These are phyloP conservation scores for Candida glaebosa DNA, from an alignment of 805 yeast species.

Conservation along the genomic window DNA sequence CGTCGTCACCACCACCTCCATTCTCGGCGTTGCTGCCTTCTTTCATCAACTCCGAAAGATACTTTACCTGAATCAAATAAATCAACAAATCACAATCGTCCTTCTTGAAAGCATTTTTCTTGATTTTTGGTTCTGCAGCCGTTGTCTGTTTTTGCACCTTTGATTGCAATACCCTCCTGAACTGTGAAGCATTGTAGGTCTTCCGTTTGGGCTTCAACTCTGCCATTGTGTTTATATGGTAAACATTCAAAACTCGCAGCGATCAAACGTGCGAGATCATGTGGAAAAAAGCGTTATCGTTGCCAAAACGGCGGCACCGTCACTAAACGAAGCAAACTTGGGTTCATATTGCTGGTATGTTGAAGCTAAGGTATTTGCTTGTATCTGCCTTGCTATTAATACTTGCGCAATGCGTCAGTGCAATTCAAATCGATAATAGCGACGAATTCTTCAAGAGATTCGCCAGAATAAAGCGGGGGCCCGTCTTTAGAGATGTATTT, in stretches of 20 bases:
- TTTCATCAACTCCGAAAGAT: conserved; percentile 36
- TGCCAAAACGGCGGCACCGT: neutral
- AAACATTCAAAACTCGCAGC: neutral
- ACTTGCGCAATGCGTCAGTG: neutral
- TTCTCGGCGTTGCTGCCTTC: conserved; percentile 37
- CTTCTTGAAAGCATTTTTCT: conserved; percentile 21
- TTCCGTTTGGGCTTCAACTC: conserved; percentile 8
- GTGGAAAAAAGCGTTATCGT: no score
- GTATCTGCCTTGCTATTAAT: neutral
- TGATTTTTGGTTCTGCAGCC: conserved; percentile 13
- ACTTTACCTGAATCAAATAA: conserved; percentile 46
- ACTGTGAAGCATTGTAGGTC: conserved; percentile 15
- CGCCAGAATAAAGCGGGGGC: conserved; percentile 19
- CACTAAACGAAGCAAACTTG: neutral
- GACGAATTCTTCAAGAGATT: conserved; percentile 13
- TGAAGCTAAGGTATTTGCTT: neutral
- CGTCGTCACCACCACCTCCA: conserved; percentile 32
- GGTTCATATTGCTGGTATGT: neutral
- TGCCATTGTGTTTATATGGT: neutral
- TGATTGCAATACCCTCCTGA: conserved; percentile 8
- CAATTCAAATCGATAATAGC: conserved; percentile 6
- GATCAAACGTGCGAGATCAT: neutral
- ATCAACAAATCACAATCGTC: conserved; percentile 43
- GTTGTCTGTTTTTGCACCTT: conserved; percentile 4
- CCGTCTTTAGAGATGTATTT: conserved; percentile 23